Percentiles rank a stretch among this genome's conserved stretches.
phyloP scores from a whole-genome alignment of 2,329 filamentous ascomycete species.

The Talaromyces sp. region DNA sequence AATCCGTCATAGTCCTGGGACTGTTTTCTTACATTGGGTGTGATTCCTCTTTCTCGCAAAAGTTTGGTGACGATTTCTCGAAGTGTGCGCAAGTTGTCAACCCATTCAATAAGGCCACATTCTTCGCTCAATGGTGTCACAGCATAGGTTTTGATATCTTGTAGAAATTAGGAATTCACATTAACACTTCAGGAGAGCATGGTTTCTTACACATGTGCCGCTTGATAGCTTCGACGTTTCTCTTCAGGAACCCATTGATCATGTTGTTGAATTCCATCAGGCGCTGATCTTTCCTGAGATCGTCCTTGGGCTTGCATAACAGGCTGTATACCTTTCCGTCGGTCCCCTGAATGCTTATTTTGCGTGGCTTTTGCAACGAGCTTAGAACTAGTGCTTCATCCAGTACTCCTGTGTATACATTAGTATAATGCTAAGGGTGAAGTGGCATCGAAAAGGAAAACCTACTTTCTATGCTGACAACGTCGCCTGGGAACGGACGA shows the following conservation, averaged over 20 bases:
- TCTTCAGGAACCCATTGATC: conserved; percentile 91
- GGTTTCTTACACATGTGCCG: conserved; percentile 62
- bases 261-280: conserved; percentile 99
- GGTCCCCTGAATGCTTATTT: conserved; percentile 79
- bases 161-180: neutral
- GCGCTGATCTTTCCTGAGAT: conserved; percentile 92
- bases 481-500: conserved; percentile 79
- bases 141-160: conserved; percentile 87
- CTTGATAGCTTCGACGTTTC: conserved; percentile 83
- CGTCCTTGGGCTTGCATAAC: conserved; percentile 96
- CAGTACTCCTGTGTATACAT: conserved; percentile 49
- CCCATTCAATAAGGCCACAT: conserved; percentile 97
- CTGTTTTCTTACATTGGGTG: conserved; percentile 36
- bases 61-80: conserved; percentile 80
- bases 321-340: conserved; percentile 86
- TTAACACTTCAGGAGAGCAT: neutral
- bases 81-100: conserved; percentile 89
- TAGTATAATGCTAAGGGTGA: conserved; percentile 13
- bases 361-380: conserved; percentile 86
- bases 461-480: conserved; percentile 66
- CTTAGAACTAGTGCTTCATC: conserved; percentile 87
- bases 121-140: conserved; percentile 97
- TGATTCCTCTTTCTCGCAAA: conserved; percentile 68
- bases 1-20: neutral
- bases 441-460: conserved; percentile 3